Base-by-base conservation (phyloP, 1,139 yeast species). In the Suhomyces bokatorum region DNA sequence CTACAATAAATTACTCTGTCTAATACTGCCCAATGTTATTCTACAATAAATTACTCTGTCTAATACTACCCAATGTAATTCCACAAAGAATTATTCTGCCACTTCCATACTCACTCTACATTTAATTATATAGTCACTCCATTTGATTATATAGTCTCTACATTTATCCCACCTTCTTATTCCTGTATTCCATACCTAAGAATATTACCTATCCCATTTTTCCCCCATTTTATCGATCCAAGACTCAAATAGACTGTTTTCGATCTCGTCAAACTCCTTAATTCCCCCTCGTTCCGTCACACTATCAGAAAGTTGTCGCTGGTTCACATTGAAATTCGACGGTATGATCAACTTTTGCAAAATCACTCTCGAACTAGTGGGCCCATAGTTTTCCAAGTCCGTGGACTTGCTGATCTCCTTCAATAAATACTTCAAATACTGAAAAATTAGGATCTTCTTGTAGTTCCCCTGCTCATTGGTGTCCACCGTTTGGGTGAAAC, bases 161-260 rank as follows among this genome's bases (percentile, higher is more conserved):
- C n/a, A n/a, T 20, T 20, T 2, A 5, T 20, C 24, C 9, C 24
- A 20, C 24, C 6, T 26, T 7, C n/a, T 26, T 11, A 3, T 11
- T n/a, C n/a, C 2, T 26, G 3, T 12, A 22, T 26, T 24, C 37
- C n/a, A 13, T 24, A 14, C 11, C n/a, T 22, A n/a, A 2, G 10
- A 11, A 14, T 13, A 17, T 16, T 35, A 27, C 38, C 38, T 35
- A 35, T 35, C 42, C 44, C 43, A 37, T 35, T 41, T 40, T 29
- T 52, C 57, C 14, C 51, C 62, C 73, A 70, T 71, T 49, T 64
- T 67, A 39, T 69, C 71, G 24, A 73, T 61, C 79, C 79, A 74
- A 6, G 77, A 66, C 39, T 69, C 75, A 38, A 73, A 57, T 32
- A 74, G 62, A 48, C 76, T 72, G 32, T 59, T 56, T 46, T 74